Conservation (phyloP, 2,329 filamentous ascomycete species). For the Alternaria triticina region DNA sequence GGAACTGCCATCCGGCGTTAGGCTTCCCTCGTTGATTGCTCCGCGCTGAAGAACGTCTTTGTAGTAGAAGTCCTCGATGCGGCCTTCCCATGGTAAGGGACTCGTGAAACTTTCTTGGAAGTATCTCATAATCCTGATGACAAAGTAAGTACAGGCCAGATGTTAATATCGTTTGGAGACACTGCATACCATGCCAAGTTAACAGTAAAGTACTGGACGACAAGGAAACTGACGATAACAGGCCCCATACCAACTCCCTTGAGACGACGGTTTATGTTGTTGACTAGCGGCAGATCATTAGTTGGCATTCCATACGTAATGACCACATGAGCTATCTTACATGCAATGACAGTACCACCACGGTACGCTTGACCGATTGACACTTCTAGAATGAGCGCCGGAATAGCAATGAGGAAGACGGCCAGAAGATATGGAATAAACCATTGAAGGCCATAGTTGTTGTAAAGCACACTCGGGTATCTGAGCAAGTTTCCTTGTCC, state of each 20-base stretch:
- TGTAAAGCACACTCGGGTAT: constrained; percentile 65
- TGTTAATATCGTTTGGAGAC: neutral
- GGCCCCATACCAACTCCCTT: constrained; percentile 62
- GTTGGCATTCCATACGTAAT: neutral
- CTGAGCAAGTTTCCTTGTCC: constrained; percentile 65
- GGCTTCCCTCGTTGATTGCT: constrained; percentile 47
- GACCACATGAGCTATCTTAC: neutral
- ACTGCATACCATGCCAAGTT: constrained; percentile 56
- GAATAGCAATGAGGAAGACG: constrained; percentile 63
- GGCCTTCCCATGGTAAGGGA: constrained; percentile 61
- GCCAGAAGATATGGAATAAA: constrained; percentile 65
- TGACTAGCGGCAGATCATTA: constrained; percentile 21
- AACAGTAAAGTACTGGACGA: constrained; percentile 64
- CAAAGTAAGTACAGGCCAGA: neutral
- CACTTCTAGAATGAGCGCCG: constrained; percentile 63
- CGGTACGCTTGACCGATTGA: constrained; percentile 61
- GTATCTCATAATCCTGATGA: constrained; percentile 60
- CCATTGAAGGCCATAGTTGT: constrained; percentile 67
- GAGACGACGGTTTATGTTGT: constrained; percentile 59
- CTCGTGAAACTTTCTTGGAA: constrained; percentile 63
- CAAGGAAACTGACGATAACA: constrained; percentile 58
- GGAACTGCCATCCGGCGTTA: constrained; percentile 44
- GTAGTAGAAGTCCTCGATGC: constrained; percentile 60
- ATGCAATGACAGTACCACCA: constrained; percentile 62
- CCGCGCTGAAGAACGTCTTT: constrained; percentile 58